Evolutionary conservation across 2,329 filamentous ascomycete species (phyloP), one percentile per base, ranked within the genome.

Genomic region (Curvularia sp.): DNA sequence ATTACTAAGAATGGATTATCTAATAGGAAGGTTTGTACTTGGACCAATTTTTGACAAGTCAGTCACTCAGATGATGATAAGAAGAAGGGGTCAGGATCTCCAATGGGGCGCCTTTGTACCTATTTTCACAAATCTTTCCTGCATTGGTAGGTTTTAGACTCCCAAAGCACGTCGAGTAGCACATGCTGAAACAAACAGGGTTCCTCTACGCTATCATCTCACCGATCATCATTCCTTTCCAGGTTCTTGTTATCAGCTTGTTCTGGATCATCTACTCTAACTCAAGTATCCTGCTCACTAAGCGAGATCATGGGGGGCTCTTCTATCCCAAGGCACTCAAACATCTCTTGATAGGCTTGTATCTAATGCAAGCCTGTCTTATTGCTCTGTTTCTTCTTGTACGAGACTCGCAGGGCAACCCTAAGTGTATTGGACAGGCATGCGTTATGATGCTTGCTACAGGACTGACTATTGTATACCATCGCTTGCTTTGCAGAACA

Each of bases 51-150:
- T 65, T 12, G 28, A 65, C 36, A 52, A 60, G 30, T 60, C 27
- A 34, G 55, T 59, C 5, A 63, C 52, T 0, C 10, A 60, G 47
- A 65, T 55, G 21, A 38, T 59, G 5, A 34, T n/a, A 21, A 19
- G 53, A 18, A 52, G 28, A 39, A 63, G 32, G 46, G 38, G 42
- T 25, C 2, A 47, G 7, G 45, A 59, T 30, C 4, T 65, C 13
- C 2, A 63, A 39, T 65, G 15, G 50, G 49, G 60, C 7, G 56
- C 47, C 10, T 63, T 65, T 5, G 30, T 65, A 38, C 56, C 53
- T 30, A 3, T 61, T 3, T 65, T 61, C 12, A 65, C 53, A 45
- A 65, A 65, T 45, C 60, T 65, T n/a, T 59, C 55, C 10, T 65
- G 43, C n/a, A 65, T 65, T 23, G 18, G 62, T 65, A 55, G 15